Percentiles rank a stretch among this genome's conserved stretches.
These are phyloP conservation scores for Saturnispora ahearnii DNA, from an alignment of 805 yeast species.

Conservation along the genomic window DNA sequence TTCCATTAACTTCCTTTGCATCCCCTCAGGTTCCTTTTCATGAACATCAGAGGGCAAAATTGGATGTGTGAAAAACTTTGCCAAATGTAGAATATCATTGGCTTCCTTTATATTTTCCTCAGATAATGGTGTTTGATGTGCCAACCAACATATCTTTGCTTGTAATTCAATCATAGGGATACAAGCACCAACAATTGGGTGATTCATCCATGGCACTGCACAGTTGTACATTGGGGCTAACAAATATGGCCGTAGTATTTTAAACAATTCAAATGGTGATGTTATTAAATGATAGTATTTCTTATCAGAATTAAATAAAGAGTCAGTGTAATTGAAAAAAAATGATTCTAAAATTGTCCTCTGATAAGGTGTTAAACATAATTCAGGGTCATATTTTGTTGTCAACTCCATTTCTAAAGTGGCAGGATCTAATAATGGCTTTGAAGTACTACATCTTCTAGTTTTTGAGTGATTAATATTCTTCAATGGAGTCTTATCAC, in stretches of 20 bases:
- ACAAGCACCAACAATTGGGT: slow-evolving; percentile 35
- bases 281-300: slow-evolving; percentile 26
- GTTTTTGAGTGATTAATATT: not conserved
- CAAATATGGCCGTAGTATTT: slow-evolving; percentile 23
- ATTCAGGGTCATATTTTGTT: not conserved
- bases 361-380: slow-evolving; percentile 17
- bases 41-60: slow-evolving; percentile 13
- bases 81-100: slow-evolving; percentile 6
- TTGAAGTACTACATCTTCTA: slow-evolving; percentile 2
- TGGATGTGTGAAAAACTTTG: slow-evolving; percentile 13
- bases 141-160: slow-evolving; percentile 31
- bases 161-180: slow-evolving; percentile 30
- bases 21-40: slow-evolving; percentile 12
- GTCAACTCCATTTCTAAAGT: not conserved
- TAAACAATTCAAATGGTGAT: slow-evolving; percentile 34
- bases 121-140: slow-evolving; percentile 16
- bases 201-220: slow-evolving; percentile 32
- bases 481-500: not conserved
- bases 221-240: slow-evolving; percentile 29
- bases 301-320: slow-evolving; percentile 28
- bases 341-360: slow-evolving; percentile 38
- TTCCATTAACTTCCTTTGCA: slow-evolving; percentile 15
- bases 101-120: slow-evolving; percentile 3
- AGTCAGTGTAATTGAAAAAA: slow-evolving; percentile 34
- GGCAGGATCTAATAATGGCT: slow-evolving; percentile 1